These are phyloP conservation scores for Tricharina praecox DNA, from an alignment of 495 filamentous ascomycete genomes.

Conservation along the genomic window DNA sequence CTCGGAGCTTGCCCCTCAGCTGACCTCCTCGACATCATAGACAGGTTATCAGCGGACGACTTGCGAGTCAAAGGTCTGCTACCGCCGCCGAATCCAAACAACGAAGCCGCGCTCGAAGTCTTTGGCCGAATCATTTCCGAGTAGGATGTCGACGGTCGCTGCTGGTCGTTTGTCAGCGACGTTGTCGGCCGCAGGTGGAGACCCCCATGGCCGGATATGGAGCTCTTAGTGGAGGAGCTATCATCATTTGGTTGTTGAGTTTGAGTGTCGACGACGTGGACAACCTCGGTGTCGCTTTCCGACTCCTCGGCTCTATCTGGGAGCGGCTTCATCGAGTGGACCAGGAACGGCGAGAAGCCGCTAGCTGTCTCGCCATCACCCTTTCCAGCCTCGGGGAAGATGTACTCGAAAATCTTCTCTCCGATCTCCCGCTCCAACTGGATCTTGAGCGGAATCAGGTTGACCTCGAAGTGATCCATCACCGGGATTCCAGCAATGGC, in stretches of 20 bases:
- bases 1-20: conserved; percentile 15
- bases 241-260: conserved; percentile 20
- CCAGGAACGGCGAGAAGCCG: conserved; percentile 62
- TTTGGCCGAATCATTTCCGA: conserved; percentile 5
- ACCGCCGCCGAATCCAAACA: background rate
- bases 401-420: conserved; percentile 90
- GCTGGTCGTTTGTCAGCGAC: conserved; percentile 13
- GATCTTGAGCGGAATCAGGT: conserved; percentile 79
- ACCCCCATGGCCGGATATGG: conserved; percentile 12
- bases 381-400: conserved; percentile 67
- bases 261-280: conserved; percentile 3
- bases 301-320: conserved; percentile 41
- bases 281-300: conserved; percentile 33
- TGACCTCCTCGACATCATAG: conserved; percentile 20
- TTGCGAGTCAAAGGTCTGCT: conserved; percentile 8
- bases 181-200: conserved; percentile 14
- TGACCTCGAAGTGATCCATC: conserved; percentile 91
- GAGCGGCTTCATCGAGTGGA: conserved; percentile 52
- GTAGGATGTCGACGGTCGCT: conserved; percentile 15
- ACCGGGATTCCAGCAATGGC: conserved; percentile 96
- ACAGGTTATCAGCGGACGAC: conserved; percentile 17
- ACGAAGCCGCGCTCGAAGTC: conserved; percentile 6
- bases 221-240: conserved; percentile 25
- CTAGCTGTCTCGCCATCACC: conserved; percentile 43
- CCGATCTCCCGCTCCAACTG: conserved; percentile 89